Base-by-base conservation (phyloP, 225 moss, liverwort and hornwort genomes). In the Polytrichum formosum region DNA sequence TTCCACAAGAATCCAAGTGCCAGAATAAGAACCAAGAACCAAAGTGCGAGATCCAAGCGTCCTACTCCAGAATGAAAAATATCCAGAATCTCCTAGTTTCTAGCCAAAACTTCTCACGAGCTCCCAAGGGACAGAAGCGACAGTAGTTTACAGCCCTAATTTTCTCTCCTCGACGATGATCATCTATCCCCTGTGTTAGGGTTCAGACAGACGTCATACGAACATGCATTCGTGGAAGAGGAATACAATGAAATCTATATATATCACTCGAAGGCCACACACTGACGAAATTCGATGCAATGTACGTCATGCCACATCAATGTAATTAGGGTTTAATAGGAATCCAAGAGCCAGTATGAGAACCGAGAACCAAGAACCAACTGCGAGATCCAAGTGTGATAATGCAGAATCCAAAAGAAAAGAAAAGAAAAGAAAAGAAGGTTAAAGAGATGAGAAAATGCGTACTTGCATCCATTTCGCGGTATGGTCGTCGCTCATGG, bases 381-480 rank as follows among this genome's bases (percentile, higher is more conserved):
- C 33, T 31, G 31, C 7, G 20, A n/a, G 56, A 56, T 56, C 21
- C 2, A 6, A 58, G 58, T 20, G 20, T 58, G 3, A 22, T 21
- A 58, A 20, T 6, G 6, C 58, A 58, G 23, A 22, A 58, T 58
- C 58, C n/a, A n/a, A n/a, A n/a, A n/a, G n/a, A n/a, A n/a, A n/a
- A n/a, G n/a, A n/a, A 6, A 58, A 58, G 19, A 19, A 56, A 56
- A 56, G 0, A 58, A 6, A 21, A 6, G n/a, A 58, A 6, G 5
- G 21, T 20, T 27, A 7, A 23, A 8, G 62, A 16, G 9, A 63
- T 16, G 62, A 8, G 13, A 28, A 23, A 60, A 27, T n/a, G 63
- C 70, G 56, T 54, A 79, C 79, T 63, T 84, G 83, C 92, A 93
- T 93, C 92, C 90, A 93, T 63, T 89, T 93, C 26, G 85, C 73